Base-by-base conservation (phyloP, 805 yeast species). In the Sugiyamaella lignohabitans region DNA sequence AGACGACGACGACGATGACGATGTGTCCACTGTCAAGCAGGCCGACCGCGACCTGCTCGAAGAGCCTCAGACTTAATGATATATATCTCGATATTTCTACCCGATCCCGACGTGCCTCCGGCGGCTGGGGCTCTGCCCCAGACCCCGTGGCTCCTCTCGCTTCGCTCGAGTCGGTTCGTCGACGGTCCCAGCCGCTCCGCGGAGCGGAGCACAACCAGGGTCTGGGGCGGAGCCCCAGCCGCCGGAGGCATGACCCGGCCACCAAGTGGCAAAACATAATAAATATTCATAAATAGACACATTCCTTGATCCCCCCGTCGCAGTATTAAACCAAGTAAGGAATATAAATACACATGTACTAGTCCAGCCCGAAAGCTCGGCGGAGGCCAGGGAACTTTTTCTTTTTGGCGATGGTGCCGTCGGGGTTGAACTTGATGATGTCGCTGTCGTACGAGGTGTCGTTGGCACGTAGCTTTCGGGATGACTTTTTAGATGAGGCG, bases 21-120 rank as follows among this genome's bases (percentile, higher is more conserved):
- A 56, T 23, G 63, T 59, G 14, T 24, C 52, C 22, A 43, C 52
- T 2, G 68, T 62, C 22, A 49, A 50, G 34, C 65, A 62, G 18
- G 55, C 56, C 14, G 68, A 64, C 48, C 57, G 67, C 2, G 64
- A 64, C 19, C 42, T 64, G 20, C 54, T 64, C n/a, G 60, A 56
- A 8, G 66, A 62, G 30, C 29, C 5, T 6, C 21, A 19, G 14
- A 16, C 38, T 21, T 38, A 38, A 38, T 11, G 5, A 11, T n/a
- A 5, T 38, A 38, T 38, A 21, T 21, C 11, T 17, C 6, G 8
- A 35, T 35, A 16, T 35, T 27, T 8, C 32, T 27, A 8, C 14
- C 32, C 32, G 11, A 8, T 8, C 32, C 14, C 32, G 11, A 27
- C 32, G 14, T 27, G 32, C 32, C 32, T 27, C 32, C 32, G 32